Evolutionary conservation across 176 grass and related monocot genomes (phyloP).

Genomic region (Cenchrus fungigraminus): DNA sequence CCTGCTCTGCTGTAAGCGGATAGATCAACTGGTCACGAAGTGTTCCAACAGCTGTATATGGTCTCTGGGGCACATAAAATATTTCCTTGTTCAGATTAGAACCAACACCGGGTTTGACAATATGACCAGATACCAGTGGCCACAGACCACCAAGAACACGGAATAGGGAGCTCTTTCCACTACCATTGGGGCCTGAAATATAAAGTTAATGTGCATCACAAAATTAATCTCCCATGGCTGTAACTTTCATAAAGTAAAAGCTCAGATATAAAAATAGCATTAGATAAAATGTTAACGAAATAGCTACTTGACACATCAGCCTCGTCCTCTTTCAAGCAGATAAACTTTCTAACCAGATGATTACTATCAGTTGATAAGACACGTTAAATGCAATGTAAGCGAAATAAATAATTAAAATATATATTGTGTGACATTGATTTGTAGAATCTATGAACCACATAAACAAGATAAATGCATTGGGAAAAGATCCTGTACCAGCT

Average conservation of each 20-base stretch:
- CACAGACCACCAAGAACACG: slow-evolving; percentile 97
- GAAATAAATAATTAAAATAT: not conserved
- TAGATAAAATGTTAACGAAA: slow-evolving; percentile 1
- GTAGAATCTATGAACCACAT: not conserved
- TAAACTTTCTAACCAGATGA: not conserved
- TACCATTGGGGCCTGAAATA: slow-evolving; percentile 92
- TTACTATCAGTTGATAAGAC: not conserved
- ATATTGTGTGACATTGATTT: not conserved
- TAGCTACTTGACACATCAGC: not conserved
- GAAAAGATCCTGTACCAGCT: not conserved
- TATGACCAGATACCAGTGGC: slow-evolving; percentile 92
- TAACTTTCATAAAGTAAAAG: slow-evolving; percentile 18
- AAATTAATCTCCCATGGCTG: slow-evolving; percentile 18
- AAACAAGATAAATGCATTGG: not conserved
- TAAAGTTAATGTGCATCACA: slow-evolving; percentile 20
- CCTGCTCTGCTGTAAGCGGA: slow-evolving; percentile 86
- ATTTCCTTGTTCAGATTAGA: slow-evolving; percentile 99
- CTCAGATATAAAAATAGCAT: not conserved
- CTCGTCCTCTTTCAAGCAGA: not conserved
- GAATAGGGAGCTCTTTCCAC: slow-evolving; percentile 99
- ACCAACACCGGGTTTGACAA: slow-evolving; percentile 98
- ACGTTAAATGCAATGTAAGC: not conserved
- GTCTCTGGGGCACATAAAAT: slow-evolving; percentile 97
- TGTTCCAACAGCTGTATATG: slow-evolving; percentile 96
- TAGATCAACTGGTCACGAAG: slow-evolving; percentile 96